Base-by-base conservation (phyloP, 1,284 basidiomycete genomes). In the Athelia sp. region DNA sequence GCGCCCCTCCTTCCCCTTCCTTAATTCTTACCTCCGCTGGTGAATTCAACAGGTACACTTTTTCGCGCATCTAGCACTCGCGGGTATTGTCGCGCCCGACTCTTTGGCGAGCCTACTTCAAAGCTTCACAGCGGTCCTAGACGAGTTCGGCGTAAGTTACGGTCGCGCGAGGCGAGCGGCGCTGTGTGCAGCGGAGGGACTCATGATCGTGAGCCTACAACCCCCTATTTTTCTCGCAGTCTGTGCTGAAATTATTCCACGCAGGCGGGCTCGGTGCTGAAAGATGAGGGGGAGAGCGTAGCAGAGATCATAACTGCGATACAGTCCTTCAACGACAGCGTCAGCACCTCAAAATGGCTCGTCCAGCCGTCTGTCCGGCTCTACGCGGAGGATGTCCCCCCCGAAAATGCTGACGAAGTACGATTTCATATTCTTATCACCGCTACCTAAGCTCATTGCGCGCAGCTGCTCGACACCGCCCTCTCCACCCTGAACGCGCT, bases 111-210 rank as follows among this genome's bases (percentile, higher is more conserved):
- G 81, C 6, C 79, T 94, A 11, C 75, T 96, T 22, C 81, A 84
- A 53, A 87, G 90, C 0, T 90, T 96, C 57, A 83, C 86, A 2
- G 77, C 84, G 0, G 93, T 96, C 2, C 70, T 97, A 22, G 90
- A 93, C 56, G 93, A 96, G 63, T 91, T 95, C 54, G 90, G 89
- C 43, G 91, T 93, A 1, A 92, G 92, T 4, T 85, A 91, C 54
- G 84, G 85, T 26, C 79, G 94, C 17, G 91, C 90, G 0, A 90
- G 93, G 63, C 79, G 84, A 44, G 92, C 91, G 0, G 88, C 89
- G 1, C 68, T 93, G 18, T 93, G 90, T 65, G 92, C 93, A 17
- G 87, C 84, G 6, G 93, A 97, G 63, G 92, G 90, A 9, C 71
- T 97, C 3, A 81, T 94, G 65, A 84, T 92, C 53, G 90, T 88